Evolutionary conservation across 495 filamentous ascomycete genomes (phyloP).

Genomic region (Parmelia sp.): DNA sequence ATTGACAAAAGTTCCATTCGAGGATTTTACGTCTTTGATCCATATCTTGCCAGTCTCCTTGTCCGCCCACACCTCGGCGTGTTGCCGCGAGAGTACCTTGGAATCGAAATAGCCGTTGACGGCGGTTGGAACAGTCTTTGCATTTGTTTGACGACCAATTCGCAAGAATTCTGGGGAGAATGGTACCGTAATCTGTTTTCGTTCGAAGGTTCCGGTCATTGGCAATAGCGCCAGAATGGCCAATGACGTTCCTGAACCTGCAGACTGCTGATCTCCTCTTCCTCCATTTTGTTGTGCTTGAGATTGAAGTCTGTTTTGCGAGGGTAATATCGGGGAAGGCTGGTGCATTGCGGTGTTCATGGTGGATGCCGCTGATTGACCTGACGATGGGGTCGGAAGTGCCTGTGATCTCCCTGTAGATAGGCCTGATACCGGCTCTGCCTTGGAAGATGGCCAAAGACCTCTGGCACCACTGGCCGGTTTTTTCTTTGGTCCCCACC

Average conservation of each 20-base stretch:
- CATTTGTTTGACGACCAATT: constrained; percentile 94
- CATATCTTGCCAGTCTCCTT: constrained; percentile 73
- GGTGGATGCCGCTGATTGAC: constrained; percentile 58
- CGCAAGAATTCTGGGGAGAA: constrained; percentile 81
- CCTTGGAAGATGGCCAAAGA: constrained; percentile 66
- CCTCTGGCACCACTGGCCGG: constrained; percentile 60
- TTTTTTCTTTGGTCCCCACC: constrained; percentile 58
- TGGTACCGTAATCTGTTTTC: constrained; percentile 89
- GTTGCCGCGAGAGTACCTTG: constrained; percentile 91
- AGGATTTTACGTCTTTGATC: constrained; percentile 96
- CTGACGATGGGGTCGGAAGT: constrained; percentile 57
- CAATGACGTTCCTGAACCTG: constrained; percentile 50
- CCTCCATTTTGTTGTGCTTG: constrained; percentile 57
- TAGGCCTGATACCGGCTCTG: constrained; percentile 59
- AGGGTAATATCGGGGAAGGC: constrained; percentile 63
- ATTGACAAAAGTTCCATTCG: constrained; percentile 97
- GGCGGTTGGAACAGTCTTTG: constrained; percentile 84
- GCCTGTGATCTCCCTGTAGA: constrained; percentile 57
- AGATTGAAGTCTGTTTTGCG: constrained; percentile 57
- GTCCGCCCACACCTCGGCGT: constrained; percentile 95
- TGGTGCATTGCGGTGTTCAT: constrained; percentile 68
- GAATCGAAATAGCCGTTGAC: constrained; percentile 95
- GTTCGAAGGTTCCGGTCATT: constrained; percentile 90
- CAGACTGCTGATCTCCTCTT: constrained; percentile 45
- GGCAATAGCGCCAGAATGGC: constrained; percentile 77